Conservation (phyloP, 345 rosid genomes). For the Eucalyptus tenuipes region DNA sequence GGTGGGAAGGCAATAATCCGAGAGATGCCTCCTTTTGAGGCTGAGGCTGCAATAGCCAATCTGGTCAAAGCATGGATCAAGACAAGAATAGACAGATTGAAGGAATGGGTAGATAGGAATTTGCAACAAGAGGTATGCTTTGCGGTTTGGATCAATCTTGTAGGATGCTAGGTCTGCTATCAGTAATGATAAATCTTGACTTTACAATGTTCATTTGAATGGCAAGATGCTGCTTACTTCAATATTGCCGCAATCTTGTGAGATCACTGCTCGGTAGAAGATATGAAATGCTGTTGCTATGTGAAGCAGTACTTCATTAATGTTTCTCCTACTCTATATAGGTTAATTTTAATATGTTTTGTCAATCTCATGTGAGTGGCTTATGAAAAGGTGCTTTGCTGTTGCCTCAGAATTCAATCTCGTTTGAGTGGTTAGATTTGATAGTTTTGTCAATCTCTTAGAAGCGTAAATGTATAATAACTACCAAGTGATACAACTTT, state of each 20-base stretch:
- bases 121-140: constrained; percentile 79
- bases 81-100: constrained; percentile 65
- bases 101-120: constrained; percentile 85
- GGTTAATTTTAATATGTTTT: neutral
- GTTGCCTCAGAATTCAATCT: neutral
- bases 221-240: neutral
- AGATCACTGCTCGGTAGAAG: neutral
- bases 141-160: neutral
- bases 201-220: neutral
- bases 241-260: neutral
- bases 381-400: neutral
- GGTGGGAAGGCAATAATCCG: constrained; percentile 98
- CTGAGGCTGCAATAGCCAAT: constrained; percentile 86
- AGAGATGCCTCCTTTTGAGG: constrained; percentile 97
- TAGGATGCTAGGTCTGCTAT: neutral
- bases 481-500: neutral
- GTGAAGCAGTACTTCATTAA: neutral
- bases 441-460: neutral
- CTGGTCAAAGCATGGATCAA: constrained; percentile 82
- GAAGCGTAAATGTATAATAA: neutral
- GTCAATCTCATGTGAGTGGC: neutral
- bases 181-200: neutral
- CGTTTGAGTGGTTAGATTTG: neutral
- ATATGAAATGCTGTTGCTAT: neutral
- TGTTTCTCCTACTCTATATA: neutral